Conservation (phyloP, 2,329 filamentous ascomycete genomes). For the Chaetomiaceae sp. region DNA sequence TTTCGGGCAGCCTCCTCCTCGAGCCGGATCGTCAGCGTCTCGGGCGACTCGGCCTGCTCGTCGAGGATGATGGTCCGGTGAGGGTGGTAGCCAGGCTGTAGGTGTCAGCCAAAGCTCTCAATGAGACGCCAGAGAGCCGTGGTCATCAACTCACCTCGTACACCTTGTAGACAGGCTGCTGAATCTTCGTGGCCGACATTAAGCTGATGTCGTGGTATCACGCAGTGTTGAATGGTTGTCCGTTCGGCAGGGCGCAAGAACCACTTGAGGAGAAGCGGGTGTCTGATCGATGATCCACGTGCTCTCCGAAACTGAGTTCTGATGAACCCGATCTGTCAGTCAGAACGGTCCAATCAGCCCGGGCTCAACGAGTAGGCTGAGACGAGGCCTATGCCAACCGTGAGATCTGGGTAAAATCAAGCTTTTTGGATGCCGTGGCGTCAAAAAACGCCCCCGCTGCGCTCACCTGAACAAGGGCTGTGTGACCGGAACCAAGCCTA, state of each 20-base stretch:
- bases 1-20: constrained; percentile 52
- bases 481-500: not conserved
- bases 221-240: not conserved
- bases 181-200: constrained; percentile 57
- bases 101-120: not conserved
- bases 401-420: not conserved
- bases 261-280: not conserved
- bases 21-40: constrained; percentile 53
- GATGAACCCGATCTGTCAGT: constrained; percentile 1
- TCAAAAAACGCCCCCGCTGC: too few species aligned
- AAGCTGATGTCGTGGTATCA: constrained; percentile 39
- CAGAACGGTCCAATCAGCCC: not conserved
- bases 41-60: constrained; percentile 54
- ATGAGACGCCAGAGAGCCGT: not conserved
- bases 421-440: too few species aligned
- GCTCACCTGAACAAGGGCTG: not conserved
- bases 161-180: constrained; percentile 53
- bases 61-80: constrained; percentile 55
- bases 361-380: not conserved
- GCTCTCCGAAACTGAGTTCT: not conserved
- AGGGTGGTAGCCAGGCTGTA: constrained; percentile 49
- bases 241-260: not conserved
- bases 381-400: not conserved
- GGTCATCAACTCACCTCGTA: constrained; percentile 49
- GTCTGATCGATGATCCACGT: not conserved